Evolutionary conservation across 768 basidiomycete species (phyloP).

Genomic region (Boletus edulis): DNA sequence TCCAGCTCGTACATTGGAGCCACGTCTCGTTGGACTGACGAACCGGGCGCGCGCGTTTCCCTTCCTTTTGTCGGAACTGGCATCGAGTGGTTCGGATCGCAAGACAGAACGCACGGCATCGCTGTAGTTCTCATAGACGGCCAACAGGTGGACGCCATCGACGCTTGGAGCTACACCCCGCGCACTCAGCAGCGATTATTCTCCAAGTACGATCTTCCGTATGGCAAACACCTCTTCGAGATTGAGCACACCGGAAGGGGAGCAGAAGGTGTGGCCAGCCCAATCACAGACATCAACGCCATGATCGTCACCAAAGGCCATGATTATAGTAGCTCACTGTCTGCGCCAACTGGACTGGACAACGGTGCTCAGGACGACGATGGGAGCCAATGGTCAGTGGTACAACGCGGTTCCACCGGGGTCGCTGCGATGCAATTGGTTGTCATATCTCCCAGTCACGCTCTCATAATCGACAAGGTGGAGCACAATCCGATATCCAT

Average conservation of each 20-base stretch:
- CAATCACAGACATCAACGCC: conserved; percentile 57
- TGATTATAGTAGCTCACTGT: neutral
- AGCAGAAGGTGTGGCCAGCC: conserved; percentile 32
- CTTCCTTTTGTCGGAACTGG: conserved; percentile 73
- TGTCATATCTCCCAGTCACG: conserved; percentile 67
- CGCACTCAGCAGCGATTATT: conserved; percentile 62
- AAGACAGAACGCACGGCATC: conserved; percentile 51
- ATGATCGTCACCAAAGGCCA: conserved; percentile 58
- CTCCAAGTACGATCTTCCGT: conserved; percentile 52
- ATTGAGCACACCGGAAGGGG: conserved; percentile 54
- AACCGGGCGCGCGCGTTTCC: conserved; percentile 46
- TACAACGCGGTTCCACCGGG: conserved; percentile 67
- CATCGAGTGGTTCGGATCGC: conserved; percentile 75
- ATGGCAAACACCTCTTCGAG: conserved; percentile 58
- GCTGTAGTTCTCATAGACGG: conserved; percentile 62
- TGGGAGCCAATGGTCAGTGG: conserved; percentile 49
- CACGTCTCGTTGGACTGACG: conserved; percentile 49
- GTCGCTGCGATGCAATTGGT: conserved; percentile 77
- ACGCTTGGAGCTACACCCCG: conserved; percentile 39
- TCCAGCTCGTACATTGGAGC: conserved; percentile 50
- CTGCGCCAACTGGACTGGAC: neutral
- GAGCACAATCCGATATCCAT: conserved; percentile 80
- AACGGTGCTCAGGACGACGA: neutral
- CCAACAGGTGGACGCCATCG: conserved; percentile 40
- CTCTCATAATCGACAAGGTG: conserved; percentile 78